These are phyloP conservation scores for Coelastrella sp. DNA, from an alignment of 139 green algal genomes.

Conservation along the genomic window DNA sequence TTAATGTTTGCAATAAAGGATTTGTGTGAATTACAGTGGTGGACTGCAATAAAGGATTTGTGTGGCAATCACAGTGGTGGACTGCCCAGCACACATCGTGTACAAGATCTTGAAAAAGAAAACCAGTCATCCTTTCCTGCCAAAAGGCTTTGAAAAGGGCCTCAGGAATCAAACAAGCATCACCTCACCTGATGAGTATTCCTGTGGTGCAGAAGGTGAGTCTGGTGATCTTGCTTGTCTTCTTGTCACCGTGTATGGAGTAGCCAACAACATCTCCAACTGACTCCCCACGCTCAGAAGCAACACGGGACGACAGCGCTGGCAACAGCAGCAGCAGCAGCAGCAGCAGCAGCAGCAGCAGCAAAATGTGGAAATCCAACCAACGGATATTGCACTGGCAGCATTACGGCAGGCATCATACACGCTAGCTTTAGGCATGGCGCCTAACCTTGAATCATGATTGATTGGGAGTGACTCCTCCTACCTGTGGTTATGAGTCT, in stretches of 20 bases:
- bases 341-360: background rate
- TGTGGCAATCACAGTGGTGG: too few relatives aligned
- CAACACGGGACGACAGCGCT: constrained; percentile 69
- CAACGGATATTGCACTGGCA: background rate
- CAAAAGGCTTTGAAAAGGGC: too few relatives aligned
- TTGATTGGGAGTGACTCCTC: too few relatives aligned
- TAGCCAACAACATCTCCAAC: constrained; percentile 74
- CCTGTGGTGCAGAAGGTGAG: constrained; percentile 64
- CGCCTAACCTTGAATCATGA: too few relatives aligned
- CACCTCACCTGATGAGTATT: constrained; percentile 66
- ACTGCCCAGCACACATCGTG: too few relatives aligned
- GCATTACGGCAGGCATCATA: too few relatives aligned
- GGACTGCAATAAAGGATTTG: too few relatives aligned
- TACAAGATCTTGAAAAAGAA: too few relatives aligned
- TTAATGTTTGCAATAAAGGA: too few relatives aligned
- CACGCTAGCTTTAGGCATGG: too few relatives aligned
- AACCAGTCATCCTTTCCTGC: too few relatives aligned
- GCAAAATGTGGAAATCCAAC: background rate
- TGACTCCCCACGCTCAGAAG: constrained; percentile 66
- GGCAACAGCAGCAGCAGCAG: background rate
- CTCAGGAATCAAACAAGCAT: background rate
- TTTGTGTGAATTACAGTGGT: too few relatives aligned
- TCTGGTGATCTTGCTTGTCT: constrained; percentile 37
- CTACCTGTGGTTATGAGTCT: constrained; percentile 71
- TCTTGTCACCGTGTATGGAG: constrained; percentile 47